Percentiles rank a stretch among this genome's conserved stretches.
Evolutionary conservation across 2,329 filamentous ascomycete species (phyloP).

Genomic region (Botryosphaeria agaves): DNA sequence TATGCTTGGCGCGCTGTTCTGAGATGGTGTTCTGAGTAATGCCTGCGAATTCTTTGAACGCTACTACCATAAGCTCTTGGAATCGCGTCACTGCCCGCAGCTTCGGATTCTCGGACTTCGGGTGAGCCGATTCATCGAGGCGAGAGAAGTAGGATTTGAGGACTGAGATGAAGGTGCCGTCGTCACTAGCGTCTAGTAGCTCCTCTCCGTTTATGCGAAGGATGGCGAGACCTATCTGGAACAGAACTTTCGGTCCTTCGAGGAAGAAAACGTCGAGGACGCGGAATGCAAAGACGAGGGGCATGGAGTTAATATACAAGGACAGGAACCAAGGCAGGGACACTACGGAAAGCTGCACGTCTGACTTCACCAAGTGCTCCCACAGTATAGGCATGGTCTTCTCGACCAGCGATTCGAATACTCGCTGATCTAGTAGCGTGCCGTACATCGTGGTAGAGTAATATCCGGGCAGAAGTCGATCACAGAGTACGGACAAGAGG

Average conservation of each 20-base stretch:
- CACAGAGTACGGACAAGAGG: constrained; percentile 76
- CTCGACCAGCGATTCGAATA: constrained; percentile 96
- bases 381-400: constrained; percentile 97
- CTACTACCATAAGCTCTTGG: constrained; percentile 96
- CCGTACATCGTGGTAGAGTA: constrained; percentile 99
- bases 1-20: constrained; percentile 80
- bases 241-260: constrained; percentile 91
- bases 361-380: constrained; percentile 93
- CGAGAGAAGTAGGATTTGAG: constrained; percentile 88
- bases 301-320: constrained; percentile 98
- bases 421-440: constrained; percentile 86
- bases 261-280: constrained; percentile 97
- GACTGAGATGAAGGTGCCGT: constrained; percentile 92
- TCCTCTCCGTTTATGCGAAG: constrained; percentile 94
- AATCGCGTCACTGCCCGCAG: constrained; percentile 86
- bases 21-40: constrained; percentile 89
- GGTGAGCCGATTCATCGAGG: constrained; percentile 88
- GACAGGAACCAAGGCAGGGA: constrained; percentile 97
- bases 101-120: constrained; percentile 89
- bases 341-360: constrained; percentile 93
- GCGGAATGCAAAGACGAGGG: constrained; percentile 88
- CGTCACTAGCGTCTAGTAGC: constrained; percentile 78
- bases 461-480: constrained; percentile 84
- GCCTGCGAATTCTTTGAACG: constrained; percentile 92
- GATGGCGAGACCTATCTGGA: constrained; percentile 94